A percentile compares a stretch with the other conserved stretches of the same genome.
Conservation (phyloP, 2,329 filamentous ascomycete genomes). For the Colletotrichum destructivum region DNA sequence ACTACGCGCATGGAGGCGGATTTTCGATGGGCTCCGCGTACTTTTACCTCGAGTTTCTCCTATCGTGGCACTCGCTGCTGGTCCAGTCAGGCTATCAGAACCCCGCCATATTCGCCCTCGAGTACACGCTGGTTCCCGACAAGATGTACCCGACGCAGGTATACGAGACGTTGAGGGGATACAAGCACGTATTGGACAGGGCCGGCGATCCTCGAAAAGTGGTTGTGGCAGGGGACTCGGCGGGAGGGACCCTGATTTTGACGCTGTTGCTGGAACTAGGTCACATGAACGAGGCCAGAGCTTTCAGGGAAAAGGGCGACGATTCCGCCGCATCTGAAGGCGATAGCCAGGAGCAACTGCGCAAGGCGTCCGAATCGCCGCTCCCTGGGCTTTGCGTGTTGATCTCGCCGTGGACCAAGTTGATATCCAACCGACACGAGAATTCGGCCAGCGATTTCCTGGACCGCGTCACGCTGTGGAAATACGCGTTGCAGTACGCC, state of each 20-base stretch:
- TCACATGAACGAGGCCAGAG: slow-evolving; percentile 52
- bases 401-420: slow-evolving; percentile 86
- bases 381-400: slow-evolving; percentile 72
- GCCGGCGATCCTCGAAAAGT: slow-evolving; percentile 73
- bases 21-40: slow-evolving; percentile 87
- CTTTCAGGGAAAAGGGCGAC: slow-evolving; percentile 27
- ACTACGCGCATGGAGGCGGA: slow-evolving; percentile 87
- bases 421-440: slow-evolving; percentile 77
- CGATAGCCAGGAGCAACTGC: slow-evolving; percentile 29
- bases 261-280: slow-evolving; percentile 80
- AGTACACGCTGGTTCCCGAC: slow-evolving; percentile 86
- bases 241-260: slow-evolving; percentile 81
- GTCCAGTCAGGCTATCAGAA: slow-evolving; percentile 77
- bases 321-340: slow-evolving; percentile 38
- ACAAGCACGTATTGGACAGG: slow-evolving; percentile 76
- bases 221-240: slow-evolving; percentile 84
- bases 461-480: slow-evolving; percentile 74
- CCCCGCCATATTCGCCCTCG: slow-evolving; percentile 83
- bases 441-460: slow-evolving; percentile 84
- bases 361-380: slow-evolving; percentile 43
- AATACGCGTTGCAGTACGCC: slow-evolving; percentile 80
- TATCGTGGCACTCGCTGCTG: slow-evolving; percentile 79
- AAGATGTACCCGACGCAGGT: slow-evolving; percentile 81
- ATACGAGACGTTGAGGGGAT: slow-evolving; percentile 78
- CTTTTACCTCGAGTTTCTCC: slow-evolving; percentile 88